Evolutionary conservation across 1,139 yeast genomes (phyloP), one percentile per base, ranked within the genome.

Genomic region (Protomyces arabidopsidicola): DNA sequence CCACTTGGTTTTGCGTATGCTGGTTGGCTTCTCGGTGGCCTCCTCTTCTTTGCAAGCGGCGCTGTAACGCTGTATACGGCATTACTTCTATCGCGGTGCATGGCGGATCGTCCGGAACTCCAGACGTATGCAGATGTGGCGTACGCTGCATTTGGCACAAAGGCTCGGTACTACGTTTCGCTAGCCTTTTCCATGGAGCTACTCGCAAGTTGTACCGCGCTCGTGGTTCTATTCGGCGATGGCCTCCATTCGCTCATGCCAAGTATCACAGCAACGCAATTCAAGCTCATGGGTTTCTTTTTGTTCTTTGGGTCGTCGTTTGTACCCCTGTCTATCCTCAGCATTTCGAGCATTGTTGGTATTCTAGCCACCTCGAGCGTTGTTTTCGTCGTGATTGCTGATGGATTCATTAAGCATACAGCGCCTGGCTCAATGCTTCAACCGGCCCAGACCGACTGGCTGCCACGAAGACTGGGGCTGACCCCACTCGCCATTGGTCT

Each of bases 101-200:
- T 89, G 82, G 90, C 86, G 69, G 84, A 87, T 0, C 91, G 89
- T 72, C 82, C 81, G 9, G 84, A 91, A 0, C 78, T 91, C 68
- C 86, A 86, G 81, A 88, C 97, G 0, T 91, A 90, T 73, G 96
- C 96, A 4, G 97, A 90, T 74, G 78, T 88, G 69, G 95, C 91
- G 6, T 85, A 82, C 70, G 90, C 88, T 3, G 86, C 93, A 0
- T 87, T 85, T 73, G 88, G 88, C 0, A 70, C 81, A 4, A 77
- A 75, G 51, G 88, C 86, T 1, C 77, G 88, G 65, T 75, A 86
- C 1, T 73, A 87, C 42, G 87, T 89, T 20, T 89, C 96, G 0
- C 67, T 81, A 2, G 75, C 90, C 9, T 90, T 91, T 72, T 82
- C 91, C 0, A 69, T 88, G 63, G 98, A 91, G 73, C 78, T 91